Evolutionary conservation across 1,284 basidiomycete species (phyloP).

Genomic region (Peniophora sp.): DNA sequence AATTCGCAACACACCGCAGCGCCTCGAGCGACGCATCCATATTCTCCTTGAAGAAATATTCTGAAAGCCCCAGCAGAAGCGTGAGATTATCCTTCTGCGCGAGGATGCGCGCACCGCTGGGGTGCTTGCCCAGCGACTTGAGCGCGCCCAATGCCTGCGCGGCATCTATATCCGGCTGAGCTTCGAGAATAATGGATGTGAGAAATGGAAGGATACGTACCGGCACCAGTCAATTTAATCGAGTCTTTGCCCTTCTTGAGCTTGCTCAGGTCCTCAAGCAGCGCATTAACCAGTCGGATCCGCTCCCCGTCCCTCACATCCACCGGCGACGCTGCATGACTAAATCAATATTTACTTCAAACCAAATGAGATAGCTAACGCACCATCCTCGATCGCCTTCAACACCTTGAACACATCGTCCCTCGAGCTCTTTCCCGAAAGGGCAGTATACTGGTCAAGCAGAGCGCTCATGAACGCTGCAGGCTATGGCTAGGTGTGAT

Average conservation of each 20-base stretch:
- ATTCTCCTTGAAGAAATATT: conserved; percentile 41
- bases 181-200: background rate
- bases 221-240: conserved; percentile 11
- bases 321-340: conserved; percentile 28
- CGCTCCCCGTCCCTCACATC: conserved; percentile 36
- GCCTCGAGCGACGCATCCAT: conserved; percentile 60
- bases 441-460: conserved; percentile 34
- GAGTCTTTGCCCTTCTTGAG: conserved; percentile 26
- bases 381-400: conserved; percentile 40
- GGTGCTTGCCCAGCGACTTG: conserved; percentile 70
- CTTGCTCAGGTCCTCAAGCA: conserved; percentile 53
- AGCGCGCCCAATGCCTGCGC: conserved; percentile 60
- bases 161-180: conserved; percentile 35
- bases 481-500: background rate
- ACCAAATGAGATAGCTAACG: conserved; percentile 5
- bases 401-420: conserved; percentile 38
- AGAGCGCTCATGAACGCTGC: conserved; percentile 20
- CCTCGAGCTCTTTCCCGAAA: conserved; percentile 36
- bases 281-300: conserved; percentile 40
- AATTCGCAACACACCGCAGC: conserved; percentile 69
- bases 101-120: conserved; percentile 60
- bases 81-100: conserved; percentile 45
- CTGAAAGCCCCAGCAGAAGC: conserved; percentile 41
- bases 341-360: too few relatives aligned
- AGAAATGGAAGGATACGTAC: background rate